Base-by-base conservation (phyloP, 2,329 filamentous ascomycete genomes). In the Penicillium concentricum region DNA sequence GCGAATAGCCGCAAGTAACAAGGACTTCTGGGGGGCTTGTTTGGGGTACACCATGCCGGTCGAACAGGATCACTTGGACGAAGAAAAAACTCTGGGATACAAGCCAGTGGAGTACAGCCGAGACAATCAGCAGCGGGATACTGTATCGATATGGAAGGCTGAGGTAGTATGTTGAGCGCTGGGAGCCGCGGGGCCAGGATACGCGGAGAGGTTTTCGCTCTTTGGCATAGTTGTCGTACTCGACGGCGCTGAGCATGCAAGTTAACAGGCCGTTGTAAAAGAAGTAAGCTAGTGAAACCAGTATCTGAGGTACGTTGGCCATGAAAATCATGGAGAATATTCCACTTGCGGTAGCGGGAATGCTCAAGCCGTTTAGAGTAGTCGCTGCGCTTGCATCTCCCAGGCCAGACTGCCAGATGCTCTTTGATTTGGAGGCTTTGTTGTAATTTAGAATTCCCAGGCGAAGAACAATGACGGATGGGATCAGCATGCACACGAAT, bases 81-180 rank as follows among this genome's bases (percentile, higher is more conserved):
- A 57, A 60, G 62, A 79, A 81, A 4, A 79, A 57, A 28, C 74
- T 74, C 58, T 79, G 76, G 1, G 77, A 81, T 5, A 79, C 62
- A 10, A 81, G 67, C 78, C 78, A 81, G 58, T 81, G 78, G 48
- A 81, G 62, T 0, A 76, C 1, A 0, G 66, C 68, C 0, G 69
- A 73, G 2, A 59, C 60, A 0, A 63, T 49, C 0, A 76, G 62
- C 0, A 81, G 62, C 0, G 78, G 76, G 0, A 79, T 34, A 0
- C 71, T 70, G 39, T 77, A 82, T 4, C 67, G 68, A 18, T 76
- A 73, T 0, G 78, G 79, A 0, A 82, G 65, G 2, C 69, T 72
- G 5, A 82, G 72, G 48, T 73, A 79, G 56, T 79, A 80, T 2
- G 71, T 77, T 0, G 72, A 74, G 4, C 77, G 67, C 60, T 82